Evolutionary conservation across 495 filamentous ascomycete genomes (phyloP), one percentile per base, ranked within the genome.

Genomic region (Aspergillus hancockii): DNA sequence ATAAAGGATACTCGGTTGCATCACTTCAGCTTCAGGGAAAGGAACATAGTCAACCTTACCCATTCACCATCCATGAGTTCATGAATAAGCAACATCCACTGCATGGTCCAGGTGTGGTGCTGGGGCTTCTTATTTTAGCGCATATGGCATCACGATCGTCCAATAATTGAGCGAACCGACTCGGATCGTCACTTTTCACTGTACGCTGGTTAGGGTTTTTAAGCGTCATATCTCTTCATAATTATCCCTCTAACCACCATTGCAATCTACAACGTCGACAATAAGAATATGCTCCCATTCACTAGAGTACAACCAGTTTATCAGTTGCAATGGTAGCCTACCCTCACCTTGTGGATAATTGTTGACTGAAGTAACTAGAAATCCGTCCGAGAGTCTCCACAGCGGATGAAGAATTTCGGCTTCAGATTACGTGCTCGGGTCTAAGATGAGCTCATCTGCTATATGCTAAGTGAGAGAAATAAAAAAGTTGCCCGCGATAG

Each of bases 361-460:
- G 25, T 3, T 7, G 25, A 28, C 3, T 28, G 7, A 28, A 28
- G 25, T 28, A n/a, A n/a, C n/a, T n/a, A n/a, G n/a, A n/a, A n/a
- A n/a, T n/a, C n/a, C n/a, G n/a, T 28, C 25, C 25, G 3, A 7
- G 25, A 28, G 25, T 28, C 49, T 38, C 50, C 50, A 53, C 30
- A 19, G 14, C 8, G 16, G 50, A 28, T 28, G 7, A 28, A 28
- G 3, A 3, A 28, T 28, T 28, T 28, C 34, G 13, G 13, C 8
- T 14, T 18, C 21, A 16, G 22, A 49, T 60, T 36, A 60, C 58
- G 58, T 60, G 58, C 58, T 60, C 22, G 30, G 19, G 51, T 50
- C 52, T 49, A 55, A 54, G 58, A 60, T 60, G 58, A 55, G 51
- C 28, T 54, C 58, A 60, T 55, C 25, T 28, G 25, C 25, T 28